Conservation (phyloP, 352 stramenopile genomes). For the Pythium dissimile region DNA sequence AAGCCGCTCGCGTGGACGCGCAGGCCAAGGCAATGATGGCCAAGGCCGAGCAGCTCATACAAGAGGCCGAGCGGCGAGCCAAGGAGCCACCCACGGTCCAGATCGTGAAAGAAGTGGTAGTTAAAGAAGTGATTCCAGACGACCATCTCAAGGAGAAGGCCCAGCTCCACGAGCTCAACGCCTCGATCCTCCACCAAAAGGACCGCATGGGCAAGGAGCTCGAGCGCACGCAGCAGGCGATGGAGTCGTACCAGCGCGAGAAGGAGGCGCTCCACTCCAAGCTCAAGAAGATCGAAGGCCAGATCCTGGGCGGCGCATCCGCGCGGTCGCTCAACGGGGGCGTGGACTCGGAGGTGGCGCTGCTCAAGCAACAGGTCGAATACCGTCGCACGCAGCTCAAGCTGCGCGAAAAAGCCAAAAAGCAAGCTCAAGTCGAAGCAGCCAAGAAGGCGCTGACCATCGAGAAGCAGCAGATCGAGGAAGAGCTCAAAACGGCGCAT, state of each 20-base stretch:
- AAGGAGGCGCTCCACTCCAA: constrained; percentile 61
- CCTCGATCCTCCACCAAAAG: constrained; percentile 61
- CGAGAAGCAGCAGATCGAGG: constrained; percentile 74
- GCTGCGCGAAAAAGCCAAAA: constrained; percentile 69
- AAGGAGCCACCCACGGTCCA: constrained; percentile 38
- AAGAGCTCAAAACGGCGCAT: constrained; percentile 68
- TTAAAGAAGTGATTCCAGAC: constrained; percentile 78
- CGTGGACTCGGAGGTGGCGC: constrained; percentile 60
- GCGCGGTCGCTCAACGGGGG: constrained; percentile 4
- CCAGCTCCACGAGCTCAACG: constrained; percentile 61
- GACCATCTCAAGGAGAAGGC: constrained; percentile 58
- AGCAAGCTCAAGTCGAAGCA: constrained; percentile 60
- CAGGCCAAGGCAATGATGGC: constrained; percentile 78
- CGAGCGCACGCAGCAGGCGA: constrained; percentile 62
- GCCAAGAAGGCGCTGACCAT: constrained; percentile 48
- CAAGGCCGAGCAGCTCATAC: constrained; percentile 61
- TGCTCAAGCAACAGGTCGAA: constrained; percentile 83
- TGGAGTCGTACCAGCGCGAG: constrained; percentile 59
- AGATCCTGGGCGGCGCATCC: constrained; percentile 61
- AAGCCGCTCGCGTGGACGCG: constrained; percentile 52
- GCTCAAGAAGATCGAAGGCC: constrained; percentile 76
- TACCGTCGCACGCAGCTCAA: constrained; percentile 77
- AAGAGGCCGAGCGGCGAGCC: constrained; percentile 41
- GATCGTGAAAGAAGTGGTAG: constrained; percentile 61
- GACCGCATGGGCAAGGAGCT: constrained; percentile 74